phyloP scores from a whole-genome alignment of 163 green algal species.

The Prototheca cutis region DNA sequence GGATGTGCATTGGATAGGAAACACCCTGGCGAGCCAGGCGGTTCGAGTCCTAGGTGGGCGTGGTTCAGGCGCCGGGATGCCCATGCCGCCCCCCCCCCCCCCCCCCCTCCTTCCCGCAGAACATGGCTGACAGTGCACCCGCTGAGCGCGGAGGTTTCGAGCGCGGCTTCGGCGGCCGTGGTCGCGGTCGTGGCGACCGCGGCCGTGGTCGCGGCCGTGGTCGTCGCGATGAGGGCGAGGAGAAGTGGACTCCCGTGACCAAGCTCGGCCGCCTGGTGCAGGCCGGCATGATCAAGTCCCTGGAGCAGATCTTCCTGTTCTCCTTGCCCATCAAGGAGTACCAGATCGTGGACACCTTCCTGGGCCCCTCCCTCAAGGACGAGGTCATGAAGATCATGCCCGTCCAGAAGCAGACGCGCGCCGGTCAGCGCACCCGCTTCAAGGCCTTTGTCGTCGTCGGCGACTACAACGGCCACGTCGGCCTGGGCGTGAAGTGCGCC shows the following conservation, averaged over 20 bases:
- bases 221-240: conserved; percentile 79
- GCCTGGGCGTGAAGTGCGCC: conserved; percentile 97
- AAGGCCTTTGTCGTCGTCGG: conserved; percentile 99
- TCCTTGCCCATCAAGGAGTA: conserved; percentile 99
- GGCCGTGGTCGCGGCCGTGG: conserved; percentile 44
- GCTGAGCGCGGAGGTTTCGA: conserved; percentile 63
- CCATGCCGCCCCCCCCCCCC: neutral
- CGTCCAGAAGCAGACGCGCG: conserved; percentile 99
- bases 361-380: conserved; percentile 76
- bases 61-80: neutral
- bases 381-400: conserved; percentile 99
- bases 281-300: conserved; percentile 96
- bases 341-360: conserved; percentile 97
- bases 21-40: no score
- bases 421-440: conserved; percentile 97
- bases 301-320: conserved; percentile 99
- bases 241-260: conserved; percentile 95
- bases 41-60: no score
- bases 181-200: conserved; percentile 18
- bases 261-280: conserved; percentile 98
- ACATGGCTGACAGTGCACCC: conserved; percentile 44
- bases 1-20: no score
- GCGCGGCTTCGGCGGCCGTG: conserved; percentile 63
- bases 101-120: conserved; percentile 1
- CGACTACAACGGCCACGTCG: conserved; percentile 95